phyloP scores from a whole-genome alignment of 306 rosid genomes.

The Glycine latifolia region DNA sequence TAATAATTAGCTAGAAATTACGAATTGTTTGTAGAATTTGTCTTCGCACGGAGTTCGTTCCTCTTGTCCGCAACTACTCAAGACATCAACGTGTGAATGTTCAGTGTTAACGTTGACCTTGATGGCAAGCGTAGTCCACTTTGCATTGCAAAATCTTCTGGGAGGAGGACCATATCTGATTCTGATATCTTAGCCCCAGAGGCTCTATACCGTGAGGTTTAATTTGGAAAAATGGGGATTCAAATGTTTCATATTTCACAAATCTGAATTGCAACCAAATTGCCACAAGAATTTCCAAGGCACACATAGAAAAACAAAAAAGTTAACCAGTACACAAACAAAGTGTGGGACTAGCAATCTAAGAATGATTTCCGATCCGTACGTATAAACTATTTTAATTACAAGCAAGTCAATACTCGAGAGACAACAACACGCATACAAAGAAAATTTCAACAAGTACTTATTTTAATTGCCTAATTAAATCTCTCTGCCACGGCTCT shows the following conservation, averaged over 20 bases:
- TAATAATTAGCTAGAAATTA: neutral
- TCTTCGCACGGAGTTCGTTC: neutral
- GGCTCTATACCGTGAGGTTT: conserved; percentile 7
- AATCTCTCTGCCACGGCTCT: neutral
- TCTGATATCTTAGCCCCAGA: neutral
- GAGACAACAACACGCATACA: neutral
- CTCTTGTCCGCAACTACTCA: neutral
- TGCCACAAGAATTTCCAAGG: neutral
- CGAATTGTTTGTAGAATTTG: conserved; percentile 8
- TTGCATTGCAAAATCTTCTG: neutral
- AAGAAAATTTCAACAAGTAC: conserved; percentile 28
- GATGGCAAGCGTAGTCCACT: neutral
- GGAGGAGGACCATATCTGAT: neutral
- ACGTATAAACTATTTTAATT: neutral
- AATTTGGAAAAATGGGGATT: neutral
- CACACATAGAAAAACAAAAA: neutral
- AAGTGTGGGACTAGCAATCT: neutral
- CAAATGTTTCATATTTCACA: neutral
- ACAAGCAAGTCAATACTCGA: neutral
- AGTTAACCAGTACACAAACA: neutral
- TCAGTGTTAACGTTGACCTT: conserved; percentile 31
- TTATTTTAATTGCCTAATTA: neutral
- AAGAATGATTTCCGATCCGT: neutral
- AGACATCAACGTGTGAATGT: neutral
- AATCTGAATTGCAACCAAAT: neutral